Evolutionary conservation across 2,329 filamentous ascomycete species (phyloP).

Genomic region (Pseudopithomyces chartarum): DNA sequence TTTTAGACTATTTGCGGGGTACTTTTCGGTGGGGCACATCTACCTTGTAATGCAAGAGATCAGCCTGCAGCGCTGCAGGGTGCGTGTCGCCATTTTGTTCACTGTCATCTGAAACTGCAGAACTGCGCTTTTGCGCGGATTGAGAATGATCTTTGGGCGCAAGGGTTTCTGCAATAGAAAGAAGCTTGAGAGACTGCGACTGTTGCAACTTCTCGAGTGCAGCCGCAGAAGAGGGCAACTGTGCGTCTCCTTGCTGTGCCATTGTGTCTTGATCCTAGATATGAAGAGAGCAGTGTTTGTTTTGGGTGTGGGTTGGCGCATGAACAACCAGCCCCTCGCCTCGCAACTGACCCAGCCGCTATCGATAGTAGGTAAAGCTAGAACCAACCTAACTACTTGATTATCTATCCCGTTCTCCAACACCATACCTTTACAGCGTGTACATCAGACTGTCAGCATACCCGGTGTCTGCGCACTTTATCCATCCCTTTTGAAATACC

Average conservation of each 20-base stretch:
- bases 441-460: too few relatives aligned
- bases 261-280: slow-evolving; percentile 20
- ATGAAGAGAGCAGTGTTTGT: too few relatives aligned
- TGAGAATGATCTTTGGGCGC: slow-evolving; percentile 56
- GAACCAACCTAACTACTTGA: too few relatives aligned
- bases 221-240: slow-evolving; percentile 26
- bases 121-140: slow-evolving; percentile 46
- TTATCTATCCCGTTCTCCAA: too few relatives aligned
- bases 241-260: slow-evolving; percentile 31
- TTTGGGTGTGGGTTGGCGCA: slow-evolving; percentile 6
- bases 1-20: background rate
- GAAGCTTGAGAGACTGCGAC: slow-evolving; percentile 69
- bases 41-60: slow-evolving; percentile 84
- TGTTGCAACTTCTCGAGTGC: slow-evolving; percentile 61
- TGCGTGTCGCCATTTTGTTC: slow-evolving; percentile 68
- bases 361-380: slow-evolving; percentile 23
- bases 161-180: slow-evolving; percentile 77
- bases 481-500: too few relatives aligned
- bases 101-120: slow-evolving; percentile 71
- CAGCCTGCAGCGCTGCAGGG: slow-evolving; percentile 75
- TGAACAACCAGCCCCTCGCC: too few relatives aligned
- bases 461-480: too few relatives aligned
- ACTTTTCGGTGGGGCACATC: background rate
- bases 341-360: background rate
- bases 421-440: too few relatives aligned